Percentiles rank a stretch among this genome's conserved stretches.
phyloP scores from a whole-genome alignment of 345 rosid genomes.

The Eucalyptus guilfoylei region DNA sequence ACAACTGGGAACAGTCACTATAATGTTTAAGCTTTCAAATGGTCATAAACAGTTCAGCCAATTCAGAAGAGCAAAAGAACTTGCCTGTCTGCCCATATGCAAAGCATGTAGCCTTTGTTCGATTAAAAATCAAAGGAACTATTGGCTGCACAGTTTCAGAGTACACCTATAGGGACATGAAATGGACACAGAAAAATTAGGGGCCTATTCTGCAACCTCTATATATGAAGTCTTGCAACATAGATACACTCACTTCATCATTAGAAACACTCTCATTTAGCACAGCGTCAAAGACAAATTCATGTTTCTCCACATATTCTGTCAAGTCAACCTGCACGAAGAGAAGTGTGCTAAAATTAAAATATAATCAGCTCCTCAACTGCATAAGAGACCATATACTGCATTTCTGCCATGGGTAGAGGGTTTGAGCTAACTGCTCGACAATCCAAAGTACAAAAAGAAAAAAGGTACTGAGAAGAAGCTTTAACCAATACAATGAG shows the following conservation, averaged over 20 bases:
- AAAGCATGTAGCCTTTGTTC: constrained; percentile 55
- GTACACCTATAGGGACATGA: constrained; percentile 13
- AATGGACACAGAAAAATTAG: neutral
- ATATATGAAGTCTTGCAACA: neutral
- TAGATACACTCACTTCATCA: constrained; percentile 24
- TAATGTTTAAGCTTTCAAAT: neutral
- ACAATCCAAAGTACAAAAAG: neutral
- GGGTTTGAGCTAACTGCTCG: neutral
- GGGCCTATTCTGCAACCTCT: neutral
- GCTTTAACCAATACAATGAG: neutral
- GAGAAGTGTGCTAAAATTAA: neutral
- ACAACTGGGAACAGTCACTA: neutral
- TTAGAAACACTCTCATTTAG: constrained; percentile 38
- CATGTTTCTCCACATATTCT: constrained; percentile 54
- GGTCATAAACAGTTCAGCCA: neutral
- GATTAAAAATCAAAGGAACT: constrained; percentile 41
- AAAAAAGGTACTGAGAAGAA: neutral
- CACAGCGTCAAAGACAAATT: constrained; percentile 47
- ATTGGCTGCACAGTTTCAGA: constrained; percentile 47
- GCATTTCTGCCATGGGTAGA: neutral
- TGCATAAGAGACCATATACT: neutral
- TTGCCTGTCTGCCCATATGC: constrained; percentile 57
- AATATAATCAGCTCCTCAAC: neutral
- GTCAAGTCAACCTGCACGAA: constrained; percentile 43
- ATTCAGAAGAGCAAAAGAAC: neutral